Evolutionary conservation across 2,329 filamentous ascomycete genomes (phyloP).

Genomic region (Ceratocystis harringtonii): DNA sequence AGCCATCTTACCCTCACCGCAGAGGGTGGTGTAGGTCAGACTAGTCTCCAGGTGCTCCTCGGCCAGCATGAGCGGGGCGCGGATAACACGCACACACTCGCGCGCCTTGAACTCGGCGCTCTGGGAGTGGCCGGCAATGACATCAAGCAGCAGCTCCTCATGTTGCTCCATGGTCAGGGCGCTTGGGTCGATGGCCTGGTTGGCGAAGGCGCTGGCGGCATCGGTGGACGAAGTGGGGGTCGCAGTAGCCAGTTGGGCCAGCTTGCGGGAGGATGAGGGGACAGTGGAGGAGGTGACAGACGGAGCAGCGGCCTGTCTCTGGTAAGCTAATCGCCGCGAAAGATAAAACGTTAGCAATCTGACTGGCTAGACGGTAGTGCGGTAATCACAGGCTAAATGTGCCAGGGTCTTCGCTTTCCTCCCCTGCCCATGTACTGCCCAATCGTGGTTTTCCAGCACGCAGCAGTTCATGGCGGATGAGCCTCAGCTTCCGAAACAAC

Average conservation of each 20-base stretch:
- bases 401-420: neutral
- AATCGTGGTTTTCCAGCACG: neutral
- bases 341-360: neutral
- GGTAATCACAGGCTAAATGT: neutral
- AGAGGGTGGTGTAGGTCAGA: slow-evolving; percentile 13
- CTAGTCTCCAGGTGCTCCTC: slow-evolving; percentile 16
- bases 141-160: slow-evolving; percentile 16
- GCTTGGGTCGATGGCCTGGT: slow-evolving; percentile 9
- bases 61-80: slow-evolving; percentile 16
- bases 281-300: neutral
- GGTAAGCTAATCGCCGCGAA: neutral
- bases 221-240: slow-evolving; percentile 4
- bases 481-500: neutral
- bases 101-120: slow-evolving; percentile 14
- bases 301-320: neutral
- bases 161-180: slow-evolving; percentile 11
- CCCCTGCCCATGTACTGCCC: neutral
- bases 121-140: slow-evolving; percentile 14
- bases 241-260: slow-evolving; percentile 14
- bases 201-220: slow-evolving; percentile 8
- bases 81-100: slow-evolving; percentile 14
- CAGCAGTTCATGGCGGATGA: neutral
- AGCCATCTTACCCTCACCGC: slow-evolving; percentile 15
- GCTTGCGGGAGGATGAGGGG: slow-evolving; percentile 1
- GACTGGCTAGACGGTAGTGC: neutral